Base-by-base conservation (phyloP, 2,329 filamentous ascomycete species). In the Claviceps lovelessii region DNA sequence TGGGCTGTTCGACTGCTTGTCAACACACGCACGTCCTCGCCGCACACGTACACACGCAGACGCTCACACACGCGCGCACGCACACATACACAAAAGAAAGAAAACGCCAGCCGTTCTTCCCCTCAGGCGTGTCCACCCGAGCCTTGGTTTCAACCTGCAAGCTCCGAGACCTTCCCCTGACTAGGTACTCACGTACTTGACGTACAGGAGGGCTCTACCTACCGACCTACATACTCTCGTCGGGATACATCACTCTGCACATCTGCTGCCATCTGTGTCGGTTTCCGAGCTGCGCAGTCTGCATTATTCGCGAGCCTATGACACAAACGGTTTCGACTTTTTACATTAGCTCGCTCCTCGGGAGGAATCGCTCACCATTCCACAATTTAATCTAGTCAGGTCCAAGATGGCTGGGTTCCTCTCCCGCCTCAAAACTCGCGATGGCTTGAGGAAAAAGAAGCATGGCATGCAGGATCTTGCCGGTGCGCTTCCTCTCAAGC, bases 361-460 rank as follows among this genome's bases (percentile, higher is more conserved):
- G 19, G 51, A 39, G 44, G 6, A 53, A 42, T 33, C 23, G 28
- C 28, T 28, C 47, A 46, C 31, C 47, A 45, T 54, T 15, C 23
- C 46, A 15, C 39, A 10, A 33, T 42, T 28, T 28, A 45, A 50
- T 29, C 13, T 35, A 29, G 9, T 17, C 53, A 41, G 17, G 31
- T 52, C 56, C 63, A 73, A 60, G 52, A 82, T 82, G 79, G 73
- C 77, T 58, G 74, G 78, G 62, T 69, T 82, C 59, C 81, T 83
- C 64, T 79, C 79, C 58, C 77, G 78, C 63, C 73, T 91, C 70
- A 89, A 88, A 76, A 79, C 80, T 73, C 90, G 85, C 73, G 88
- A 93, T 73, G 77, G 77, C 66, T 71, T 74, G 61, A 77, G 77
- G 62, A 84, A 81, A 68, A 87, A 86, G 72, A 90, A 90, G 72